phyloP scores from a whole-genome alignment of 192 early-diverging fungal genomes.

The Lobosporangium transversale region DNA sequence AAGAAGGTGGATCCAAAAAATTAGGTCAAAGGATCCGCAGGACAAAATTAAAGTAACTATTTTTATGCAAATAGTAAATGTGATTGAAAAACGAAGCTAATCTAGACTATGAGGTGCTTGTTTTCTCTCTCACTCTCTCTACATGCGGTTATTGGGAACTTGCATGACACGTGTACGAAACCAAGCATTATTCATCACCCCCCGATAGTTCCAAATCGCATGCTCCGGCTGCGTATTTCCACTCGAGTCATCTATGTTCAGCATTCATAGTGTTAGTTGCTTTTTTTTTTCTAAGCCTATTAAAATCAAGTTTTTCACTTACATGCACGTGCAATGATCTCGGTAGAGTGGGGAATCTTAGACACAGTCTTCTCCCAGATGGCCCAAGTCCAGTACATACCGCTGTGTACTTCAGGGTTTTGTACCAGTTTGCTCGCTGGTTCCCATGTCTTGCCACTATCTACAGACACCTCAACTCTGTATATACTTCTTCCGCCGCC shows the following conservation, averaged over 20 bases:
- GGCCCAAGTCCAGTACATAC: constrained; percentile 84
- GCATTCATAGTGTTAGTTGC: too few species aligned
- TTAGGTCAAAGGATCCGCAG: not conserved
- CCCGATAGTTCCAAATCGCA: constrained; percentile 82
- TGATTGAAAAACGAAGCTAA: too few species aligned
- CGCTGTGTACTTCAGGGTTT: constrained; percentile 31
- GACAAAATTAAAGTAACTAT: not conserved
- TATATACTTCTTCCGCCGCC: constrained; percentile 82
- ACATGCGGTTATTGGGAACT: constrained; percentile 22
- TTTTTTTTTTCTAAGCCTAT: not conserved
- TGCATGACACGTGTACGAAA: constrained; percentile 23
- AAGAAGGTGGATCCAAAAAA: not conserved
- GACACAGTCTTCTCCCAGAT: constrained; percentile 78
- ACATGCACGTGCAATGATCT: constrained; percentile 85
- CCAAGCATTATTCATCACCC: constrained; percentile 85
- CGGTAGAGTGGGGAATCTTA: constrained; percentile 53
- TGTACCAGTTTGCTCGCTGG: constrained; percentile 70
- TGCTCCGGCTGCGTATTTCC: constrained; percentile 90
- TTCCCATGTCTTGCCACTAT: constrained; percentile 87
- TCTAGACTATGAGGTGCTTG: too few species aligned
- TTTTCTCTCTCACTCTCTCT: too few species aligned
- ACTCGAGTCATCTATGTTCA: constrained; percentile 74
- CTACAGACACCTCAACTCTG: constrained; percentile 85
- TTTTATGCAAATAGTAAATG: too few species aligned
- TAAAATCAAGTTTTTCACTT: constrained; percentile 16